Evolutionary conservation across 192 early-diverging fungal species (phyloP).

Genomic region (Linnemannia elongata): DNA sequence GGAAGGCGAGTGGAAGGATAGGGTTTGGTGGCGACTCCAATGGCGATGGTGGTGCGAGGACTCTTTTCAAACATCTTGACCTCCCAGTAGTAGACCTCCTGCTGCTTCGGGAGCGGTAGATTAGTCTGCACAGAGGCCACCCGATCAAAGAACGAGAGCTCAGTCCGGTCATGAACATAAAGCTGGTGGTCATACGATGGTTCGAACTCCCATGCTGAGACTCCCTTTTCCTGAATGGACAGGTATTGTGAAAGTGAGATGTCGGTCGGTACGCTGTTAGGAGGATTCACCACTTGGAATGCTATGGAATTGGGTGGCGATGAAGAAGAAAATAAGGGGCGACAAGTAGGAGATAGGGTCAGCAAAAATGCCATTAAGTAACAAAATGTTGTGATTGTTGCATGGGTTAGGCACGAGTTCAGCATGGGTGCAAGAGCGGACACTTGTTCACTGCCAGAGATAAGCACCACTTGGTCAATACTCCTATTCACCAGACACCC

Average conservation of each 20-base stretch:
- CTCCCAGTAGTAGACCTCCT: constrained; percentile 91
- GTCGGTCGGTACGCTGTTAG: constrained; percentile 79
- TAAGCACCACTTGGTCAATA: background rate
- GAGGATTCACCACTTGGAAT: constrained; percentile 83
- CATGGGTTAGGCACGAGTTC: background rate
- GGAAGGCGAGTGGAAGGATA: constrained; percentile 79
- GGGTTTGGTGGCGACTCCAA: constrained; percentile 83
- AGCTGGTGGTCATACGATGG: constrained; percentile 72
- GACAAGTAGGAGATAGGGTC: background rate
- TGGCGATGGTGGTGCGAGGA: constrained; percentile 73
- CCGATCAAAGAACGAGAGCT: constrained; percentile 80
- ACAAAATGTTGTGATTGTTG: background rate
- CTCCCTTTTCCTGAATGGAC: constrained; percentile 85
- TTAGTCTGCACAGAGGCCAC: constrained; percentile 86
- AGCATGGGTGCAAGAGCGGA: background rate
- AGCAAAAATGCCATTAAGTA: background rate
- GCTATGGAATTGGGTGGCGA: constrained; percentile 48
- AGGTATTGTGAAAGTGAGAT: constrained; percentile 80
- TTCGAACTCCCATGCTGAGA: constrained; percentile 89
- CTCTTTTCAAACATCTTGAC: constrained; percentile 85
- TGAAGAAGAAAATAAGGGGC: background rate
- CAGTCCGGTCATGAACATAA: constrained; percentile 72
- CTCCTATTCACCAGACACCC: background rate
- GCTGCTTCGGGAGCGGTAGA: constrained; percentile 83
- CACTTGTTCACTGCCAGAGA: background rate